These are phyloP conservation scores for Parastagonospora nodorum DNA, from an alignment of 2,329 filamentous ascomycete species.

Conservation along the genomic window DNA sequence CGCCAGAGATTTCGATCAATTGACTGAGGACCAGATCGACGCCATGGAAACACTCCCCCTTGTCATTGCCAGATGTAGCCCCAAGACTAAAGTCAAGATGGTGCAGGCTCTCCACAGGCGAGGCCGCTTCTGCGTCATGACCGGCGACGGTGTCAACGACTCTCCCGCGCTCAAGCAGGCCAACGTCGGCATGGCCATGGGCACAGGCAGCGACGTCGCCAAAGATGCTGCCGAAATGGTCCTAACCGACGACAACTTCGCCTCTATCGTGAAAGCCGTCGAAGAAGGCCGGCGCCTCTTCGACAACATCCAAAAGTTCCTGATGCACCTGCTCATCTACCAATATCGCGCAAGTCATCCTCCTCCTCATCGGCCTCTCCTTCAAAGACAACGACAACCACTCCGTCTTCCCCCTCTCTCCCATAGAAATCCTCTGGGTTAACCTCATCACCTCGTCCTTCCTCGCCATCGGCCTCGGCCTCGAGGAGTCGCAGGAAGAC, in stretches of 20 bases:
- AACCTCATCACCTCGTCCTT: constrained; percentile 56
- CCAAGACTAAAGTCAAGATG: constrained; percentile 55
- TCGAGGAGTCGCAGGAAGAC: constrained; percentile 53
- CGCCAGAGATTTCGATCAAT: constrained; percentile 51
- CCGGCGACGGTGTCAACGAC: constrained; percentile 51
- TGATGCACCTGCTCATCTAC: constrained; percentile 56
- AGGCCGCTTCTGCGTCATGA: constrained; percentile 49
- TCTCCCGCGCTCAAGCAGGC: constrained; percentile 48
- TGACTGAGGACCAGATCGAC: constrained; percentile 52
- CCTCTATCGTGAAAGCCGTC: constrained; percentile 49
- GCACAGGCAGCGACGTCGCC: constrained; percentile 47
- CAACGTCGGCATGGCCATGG: constrained; percentile 52
- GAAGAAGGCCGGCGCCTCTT: constrained; percentile 49
- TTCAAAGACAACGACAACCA: constrained; percentile 52
- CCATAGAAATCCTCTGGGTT: constrained; percentile 55
- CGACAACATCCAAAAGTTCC: constrained; percentile 52
- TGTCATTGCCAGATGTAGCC: constrained; percentile 54
- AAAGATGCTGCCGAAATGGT: constrained; percentile 50
- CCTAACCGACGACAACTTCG: constrained; percentile 49
- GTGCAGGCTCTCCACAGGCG: constrained; percentile 49
- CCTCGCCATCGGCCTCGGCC: constrained; percentile 53
- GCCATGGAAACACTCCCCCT: constrained; percentile 48
- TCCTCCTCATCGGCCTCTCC: constrained; percentile 53
- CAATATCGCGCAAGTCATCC: constrained; percentile 55
- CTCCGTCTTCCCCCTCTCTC: constrained; percentile 53